phyloP scores from a whole-genome alignment of 2,329 filamentous ascomycete species.

The Cadophora sp. region DNA sequence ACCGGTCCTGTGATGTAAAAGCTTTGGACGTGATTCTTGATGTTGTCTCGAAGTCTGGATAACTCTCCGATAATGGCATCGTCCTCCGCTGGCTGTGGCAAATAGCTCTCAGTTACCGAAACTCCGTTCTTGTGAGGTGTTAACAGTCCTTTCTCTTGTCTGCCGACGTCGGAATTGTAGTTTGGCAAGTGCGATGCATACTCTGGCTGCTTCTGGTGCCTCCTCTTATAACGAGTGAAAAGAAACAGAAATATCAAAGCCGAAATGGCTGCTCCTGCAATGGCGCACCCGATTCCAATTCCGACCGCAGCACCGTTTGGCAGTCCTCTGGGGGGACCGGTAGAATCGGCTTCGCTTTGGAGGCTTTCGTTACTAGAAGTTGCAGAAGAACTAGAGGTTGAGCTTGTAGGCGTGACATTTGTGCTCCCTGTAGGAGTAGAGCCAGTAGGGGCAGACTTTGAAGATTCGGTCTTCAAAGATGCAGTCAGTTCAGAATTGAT shows the following conservation, averaged over 20 bases:
- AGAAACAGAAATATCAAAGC: conserved; percentile 22
- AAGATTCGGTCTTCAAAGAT: too few species aligned
- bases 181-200: not conserved
- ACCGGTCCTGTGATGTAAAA: conserved; percentile 26
- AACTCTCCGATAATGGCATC: conserved; percentile 26
- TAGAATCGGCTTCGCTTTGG: not conserved
- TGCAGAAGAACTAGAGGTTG: too few species aligned
- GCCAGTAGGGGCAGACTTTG: too few species aligned
- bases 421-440: too few species aligned
- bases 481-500: too few species aligned
- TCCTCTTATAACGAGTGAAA: conserved; percentile 7
- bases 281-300: conserved; percentile 46
- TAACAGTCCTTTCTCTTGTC: conserved; percentile 16
- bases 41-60: conserved; percentile 30
- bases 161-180: not conserved
- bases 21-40: conserved; percentile 34
- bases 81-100: conserved; percentile 32
- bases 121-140: conserved; percentile 2
- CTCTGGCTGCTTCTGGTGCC: not conserved
- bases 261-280: conserved; percentile 42
- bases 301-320: conserved; percentile 43
- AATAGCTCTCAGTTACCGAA: not conserved
- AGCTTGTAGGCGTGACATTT: too few species aligned
- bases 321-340: not conserved
- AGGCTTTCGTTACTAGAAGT: too few species aligned